Percentiles rank a stretch among this genome's conserved stretches.
phyloP scores from a whole-genome alignment of 148 eudicot genomes.

The Selenicereus undatus region DNA sequence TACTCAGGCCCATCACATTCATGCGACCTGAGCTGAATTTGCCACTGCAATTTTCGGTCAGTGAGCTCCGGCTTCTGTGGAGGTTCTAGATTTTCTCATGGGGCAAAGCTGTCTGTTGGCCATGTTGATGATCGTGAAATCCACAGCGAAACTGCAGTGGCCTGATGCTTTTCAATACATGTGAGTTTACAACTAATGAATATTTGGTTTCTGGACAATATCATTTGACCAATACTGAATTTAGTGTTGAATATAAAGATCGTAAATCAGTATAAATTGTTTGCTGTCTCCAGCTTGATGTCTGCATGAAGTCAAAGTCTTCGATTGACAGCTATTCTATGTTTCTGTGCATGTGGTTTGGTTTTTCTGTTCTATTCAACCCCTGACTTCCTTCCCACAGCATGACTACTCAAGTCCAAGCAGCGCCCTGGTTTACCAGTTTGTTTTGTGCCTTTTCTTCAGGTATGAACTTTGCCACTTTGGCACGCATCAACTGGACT shows the following conservation, averaged over 20 bases:
- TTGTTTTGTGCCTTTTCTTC: conserved; percentile 4
- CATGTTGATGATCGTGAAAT: background rate
- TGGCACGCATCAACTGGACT: background rate
- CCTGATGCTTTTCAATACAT: background rate
- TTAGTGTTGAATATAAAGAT: background rate
- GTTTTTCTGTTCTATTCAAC: background rate
- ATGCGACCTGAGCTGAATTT: conserved; percentile 22
- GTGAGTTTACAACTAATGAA: background rate
- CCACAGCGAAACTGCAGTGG: background rate
- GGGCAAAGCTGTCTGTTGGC: background rate
- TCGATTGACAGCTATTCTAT: background rate
- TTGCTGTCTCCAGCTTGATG: background rate
- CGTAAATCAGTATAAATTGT: background rate
- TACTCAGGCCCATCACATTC: conserved; percentile 55
- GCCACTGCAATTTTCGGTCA: background rate
- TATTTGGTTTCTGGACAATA: background rate
- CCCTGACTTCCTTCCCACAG: background rate
- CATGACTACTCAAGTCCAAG: background rate
- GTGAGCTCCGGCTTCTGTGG: background rate
- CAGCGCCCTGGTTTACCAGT: too few species aligned
- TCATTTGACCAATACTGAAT: background rate
- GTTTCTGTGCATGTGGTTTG: background rate
- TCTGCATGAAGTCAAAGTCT: background rate
- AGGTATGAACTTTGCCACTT: conserved; percentile 5
- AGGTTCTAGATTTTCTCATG: background rate